Conservation (phyloP, 768 basidiomycete genomes). For the Rhizopogon sp. region DNA sequence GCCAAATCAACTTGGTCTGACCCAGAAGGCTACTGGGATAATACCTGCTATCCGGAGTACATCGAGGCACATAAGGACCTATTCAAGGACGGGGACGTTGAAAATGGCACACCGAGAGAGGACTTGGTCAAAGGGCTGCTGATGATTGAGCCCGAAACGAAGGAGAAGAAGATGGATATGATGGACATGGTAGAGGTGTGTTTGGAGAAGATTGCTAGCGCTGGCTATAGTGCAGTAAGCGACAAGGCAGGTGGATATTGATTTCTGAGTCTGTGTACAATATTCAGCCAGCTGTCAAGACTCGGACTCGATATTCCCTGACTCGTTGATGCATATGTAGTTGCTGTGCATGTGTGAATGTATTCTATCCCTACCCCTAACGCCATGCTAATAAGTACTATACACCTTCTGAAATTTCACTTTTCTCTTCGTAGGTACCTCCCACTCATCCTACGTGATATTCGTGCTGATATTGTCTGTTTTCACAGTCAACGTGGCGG, state of each 20-base stretch:
- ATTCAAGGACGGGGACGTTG: conserved; percentile 72
- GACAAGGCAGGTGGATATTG: not conserved
- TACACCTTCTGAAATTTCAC: too few species aligned
- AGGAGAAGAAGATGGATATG: conserved; percentile 54
- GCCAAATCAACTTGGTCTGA: conserved; percentile 85
- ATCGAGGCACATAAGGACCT: conserved; percentile 69
- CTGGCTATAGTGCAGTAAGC: not conserved
- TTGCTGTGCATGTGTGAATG: too few species aligned
- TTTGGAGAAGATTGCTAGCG: conserved; percentile 38
- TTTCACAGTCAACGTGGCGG: too few species aligned
- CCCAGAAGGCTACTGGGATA: conserved; percentile 85
- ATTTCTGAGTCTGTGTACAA: not conserved
- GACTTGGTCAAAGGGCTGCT: conserved; percentile 48
- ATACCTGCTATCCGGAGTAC: conserved; percentile 94
- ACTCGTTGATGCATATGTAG: too few species aligned
- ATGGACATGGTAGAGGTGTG: conserved; percentile 52
- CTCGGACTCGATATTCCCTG: too few species aligned
- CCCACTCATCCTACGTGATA: too few species aligned
- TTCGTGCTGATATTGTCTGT: too few species aligned
- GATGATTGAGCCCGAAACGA: conserved; percentile 48
- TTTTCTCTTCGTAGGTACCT: too few species aligned
- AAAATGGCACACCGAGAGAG: conserved; percentile 47
- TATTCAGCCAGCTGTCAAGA: too few species aligned
- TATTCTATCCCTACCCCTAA: too few species aligned
- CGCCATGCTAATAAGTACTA: too few species aligned